phyloP scores from a whole-genome alignment of 441 rosid genomes.

The Arabidopsis hybrid region DNA sequence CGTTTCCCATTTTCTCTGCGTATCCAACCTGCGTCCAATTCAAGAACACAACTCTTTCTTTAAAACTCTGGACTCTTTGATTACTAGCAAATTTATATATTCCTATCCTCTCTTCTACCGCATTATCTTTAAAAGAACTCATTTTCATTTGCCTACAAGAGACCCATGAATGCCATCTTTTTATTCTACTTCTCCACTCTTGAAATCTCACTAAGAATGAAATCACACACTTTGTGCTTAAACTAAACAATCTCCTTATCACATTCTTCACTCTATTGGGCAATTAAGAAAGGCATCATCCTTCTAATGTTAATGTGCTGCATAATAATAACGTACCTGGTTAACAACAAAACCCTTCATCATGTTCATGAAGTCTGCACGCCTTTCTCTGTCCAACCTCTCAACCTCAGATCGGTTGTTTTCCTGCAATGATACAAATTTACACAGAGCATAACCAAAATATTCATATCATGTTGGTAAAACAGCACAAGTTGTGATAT shows the following conservation, averaged over 20 bases:
- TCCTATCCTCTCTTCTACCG: not conserved
- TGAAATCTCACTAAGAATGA: constrained; percentile 23
- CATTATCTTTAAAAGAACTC: constrained; percentile 9
- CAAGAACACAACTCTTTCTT: constrained; percentile 21
- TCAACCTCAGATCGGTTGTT: constrained; percentile 82
- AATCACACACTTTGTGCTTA: constrained; percentile 9
- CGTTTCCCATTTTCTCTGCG: constrained; percentile 90
- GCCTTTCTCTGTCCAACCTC: constrained; percentile 84
- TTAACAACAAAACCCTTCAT: constrained; percentile 88
- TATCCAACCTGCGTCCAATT: constrained; percentile 74
- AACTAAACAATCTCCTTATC: constrained; percentile 13
- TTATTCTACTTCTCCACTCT: not conserved
- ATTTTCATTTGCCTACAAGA: not conserved
- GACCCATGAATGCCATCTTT: not conserved
- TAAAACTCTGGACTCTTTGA: not conserved
- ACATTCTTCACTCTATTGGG: not conserved
- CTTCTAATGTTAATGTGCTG: constrained; percentile 1
- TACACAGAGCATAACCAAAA: not conserved
- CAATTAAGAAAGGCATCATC: constrained; percentile 6
- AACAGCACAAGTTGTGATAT: not conserved
- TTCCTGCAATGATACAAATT: constrained; percentile 59
- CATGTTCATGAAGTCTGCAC: constrained; percentile 77
- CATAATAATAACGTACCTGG: constrained; percentile 59
- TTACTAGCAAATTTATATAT: constrained; percentile 10
- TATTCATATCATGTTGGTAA: not conserved